These are phyloP conservation scores for Trichoderma harzianum DNA, from an alignment of 2,329 filamentous ascomycete genomes.

Conservation along the genomic window DNA sequence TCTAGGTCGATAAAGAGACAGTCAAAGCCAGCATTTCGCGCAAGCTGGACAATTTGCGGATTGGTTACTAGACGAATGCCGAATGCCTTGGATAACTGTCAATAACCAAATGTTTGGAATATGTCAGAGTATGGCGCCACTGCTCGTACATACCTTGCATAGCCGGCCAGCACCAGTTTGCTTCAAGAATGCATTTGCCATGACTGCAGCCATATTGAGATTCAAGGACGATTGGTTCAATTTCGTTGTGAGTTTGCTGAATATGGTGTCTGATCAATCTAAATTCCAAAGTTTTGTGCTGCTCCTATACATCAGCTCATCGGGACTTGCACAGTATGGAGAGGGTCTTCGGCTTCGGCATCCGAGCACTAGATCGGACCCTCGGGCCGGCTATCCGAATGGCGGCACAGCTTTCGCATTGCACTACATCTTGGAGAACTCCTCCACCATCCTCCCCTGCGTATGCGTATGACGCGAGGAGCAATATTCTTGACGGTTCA, in stretches of 20 bases:
- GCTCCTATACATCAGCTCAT: not conserved
- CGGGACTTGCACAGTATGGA: not conserved
- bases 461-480: not conserved
- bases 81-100: not conserved
- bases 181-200: not conserved
- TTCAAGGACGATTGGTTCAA: not conserved
- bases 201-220: not conserved
- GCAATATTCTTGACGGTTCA: not conserved
- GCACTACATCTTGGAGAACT: not conserved
- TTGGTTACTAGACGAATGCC: not conserved
- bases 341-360: not conserved
- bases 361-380: not conserved
- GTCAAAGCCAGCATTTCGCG: not conserved
- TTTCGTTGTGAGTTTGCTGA: fast-evolving
- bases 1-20: not conserved
- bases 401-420: not conserved
- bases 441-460: not conserved
- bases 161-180: not conserved
- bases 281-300: not conserved
- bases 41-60: not conserved
- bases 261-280: not conserved
- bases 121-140: not conserved
- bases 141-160: not conserved
- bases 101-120: not conserved
- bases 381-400: not conserved